phyloP scores from a whole-genome alignment of 768 basidiomycete species.

The Boletus subcaerulescens region DNA sequence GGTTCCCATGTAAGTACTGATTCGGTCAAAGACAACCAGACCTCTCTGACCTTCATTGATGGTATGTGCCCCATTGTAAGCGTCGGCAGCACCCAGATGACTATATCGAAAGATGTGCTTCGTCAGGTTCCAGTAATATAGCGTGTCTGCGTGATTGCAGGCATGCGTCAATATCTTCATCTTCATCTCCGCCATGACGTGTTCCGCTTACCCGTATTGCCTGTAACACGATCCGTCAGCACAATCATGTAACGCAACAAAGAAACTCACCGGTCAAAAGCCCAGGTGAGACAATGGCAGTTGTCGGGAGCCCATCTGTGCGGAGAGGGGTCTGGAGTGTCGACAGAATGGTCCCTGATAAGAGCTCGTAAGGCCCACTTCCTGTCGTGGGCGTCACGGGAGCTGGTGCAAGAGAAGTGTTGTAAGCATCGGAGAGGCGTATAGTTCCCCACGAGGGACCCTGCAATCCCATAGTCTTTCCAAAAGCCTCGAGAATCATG shows the following conservation, averaged over 20 bases:
- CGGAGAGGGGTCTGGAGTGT: slow-evolving; percentile 33
- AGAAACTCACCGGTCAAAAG: slow-evolving; percentile 14
- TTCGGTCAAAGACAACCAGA: no score
- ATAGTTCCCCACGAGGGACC: slow-evolving; percentile 36
- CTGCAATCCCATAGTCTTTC: slow-evolving; percentile 23
- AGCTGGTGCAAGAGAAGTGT: slow-evolving; percentile 37
- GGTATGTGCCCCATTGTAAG: slow-evolving; percentile 36
- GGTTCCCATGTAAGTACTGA: neutral
- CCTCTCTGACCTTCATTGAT: slow-evolving; percentile 24
- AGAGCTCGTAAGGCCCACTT: slow-evolving; percentile 37
- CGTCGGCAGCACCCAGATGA: slow-evolving; percentile 27
- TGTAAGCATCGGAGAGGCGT: slow-evolving; percentile 37
- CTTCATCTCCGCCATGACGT: slow-evolving; percentile 22
- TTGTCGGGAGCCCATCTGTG: slow-evolving; percentile 20
- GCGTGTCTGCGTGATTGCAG: slow-evolving; percentile 35
- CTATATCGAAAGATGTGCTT: slow-evolving; percentile 46
- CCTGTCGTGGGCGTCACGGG: slow-evolving; percentile 40
- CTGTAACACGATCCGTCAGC: slow-evolving; percentile 11
- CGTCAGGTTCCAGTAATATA: slow-evolving; percentile 45
- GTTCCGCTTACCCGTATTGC: slow-evolving; percentile 21
- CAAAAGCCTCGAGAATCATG: slow-evolving; percentile 42
- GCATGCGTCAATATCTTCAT: slow-evolving; percentile 17
- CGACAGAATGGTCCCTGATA: slow-evolving; percentile 44
- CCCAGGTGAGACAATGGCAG: slow-evolving; percentile 38
- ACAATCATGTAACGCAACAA: neutral